Conservation (phyloP, 2,329 filamentous ascomycete species). For the Xylariaceae sp. region DNA sequence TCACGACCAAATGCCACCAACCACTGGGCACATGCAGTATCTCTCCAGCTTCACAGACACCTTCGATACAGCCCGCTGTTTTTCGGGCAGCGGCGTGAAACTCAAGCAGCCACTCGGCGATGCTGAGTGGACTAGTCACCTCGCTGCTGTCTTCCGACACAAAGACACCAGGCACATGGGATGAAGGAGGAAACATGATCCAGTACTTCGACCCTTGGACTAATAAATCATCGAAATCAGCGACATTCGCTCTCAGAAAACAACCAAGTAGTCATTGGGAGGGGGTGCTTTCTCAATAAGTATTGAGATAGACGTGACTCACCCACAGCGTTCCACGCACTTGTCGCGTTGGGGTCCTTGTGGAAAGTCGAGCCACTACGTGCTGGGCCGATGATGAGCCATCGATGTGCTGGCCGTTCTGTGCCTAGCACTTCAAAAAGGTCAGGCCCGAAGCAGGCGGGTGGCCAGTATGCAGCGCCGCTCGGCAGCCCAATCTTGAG, state of each 20-base stretch:
- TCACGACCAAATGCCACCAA: constrained; percentile 96
- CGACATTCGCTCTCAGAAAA: constrained; percentile 4
- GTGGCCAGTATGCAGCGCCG: constrained; percentile 65
- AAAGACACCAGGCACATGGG: constrained; percentile 79
- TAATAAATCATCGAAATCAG: background rate
- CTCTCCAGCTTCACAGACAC: constrained; percentile 77
- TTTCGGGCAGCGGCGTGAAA: constrained; percentile 80
- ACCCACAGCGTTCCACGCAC: constrained; percentile 85
- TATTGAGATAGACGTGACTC: too few relatives aligned
- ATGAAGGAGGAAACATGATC: constrained; percentile 90
- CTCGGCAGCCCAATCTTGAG: constrained; percentile 51
- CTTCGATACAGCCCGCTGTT: constrained; percentile 74
- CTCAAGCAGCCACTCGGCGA: constrained; percentile 90
- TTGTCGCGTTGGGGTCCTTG: constrained; percentile 69
- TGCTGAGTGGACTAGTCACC: constrained; percentile 88
- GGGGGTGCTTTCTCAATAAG: too few relatives aligned
- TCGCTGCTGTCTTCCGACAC: constrained; percentile 86
- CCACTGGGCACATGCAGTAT: constrained; percentile 88
- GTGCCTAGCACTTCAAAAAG: constrained; percentile 72
- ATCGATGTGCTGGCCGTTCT: constrained; percentile 80
- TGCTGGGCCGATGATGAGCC: constrained; percentile 86
- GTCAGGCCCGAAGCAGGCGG: constrained; percentile 80
- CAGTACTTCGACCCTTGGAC: constrained; percentile 90
- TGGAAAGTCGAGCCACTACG: constrained; percentile 92
- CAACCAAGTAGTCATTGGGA: too few relatives aligned